phyloP scores from a whole-genome alignment of 805 yeast species.

The Monosporozyma servazzii region DNA sequence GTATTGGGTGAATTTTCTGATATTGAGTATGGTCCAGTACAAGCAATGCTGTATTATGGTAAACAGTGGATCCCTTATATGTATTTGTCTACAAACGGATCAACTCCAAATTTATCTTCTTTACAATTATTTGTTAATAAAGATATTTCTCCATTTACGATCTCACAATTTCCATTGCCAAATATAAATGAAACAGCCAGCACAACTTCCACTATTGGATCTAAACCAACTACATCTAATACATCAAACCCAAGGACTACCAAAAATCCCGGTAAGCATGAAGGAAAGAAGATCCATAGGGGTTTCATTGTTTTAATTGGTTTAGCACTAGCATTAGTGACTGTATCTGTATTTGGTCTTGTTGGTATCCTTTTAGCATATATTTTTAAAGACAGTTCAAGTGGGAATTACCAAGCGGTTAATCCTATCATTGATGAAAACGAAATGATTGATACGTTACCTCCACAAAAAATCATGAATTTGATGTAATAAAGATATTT shows the following conservation, averaged over 20 bases:
- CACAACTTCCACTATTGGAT: constrained; percentile 3
- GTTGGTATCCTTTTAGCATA: constrained; percentile 30
- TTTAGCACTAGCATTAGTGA: constrained; percentile 55
- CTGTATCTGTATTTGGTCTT: constrained; percentile 35
- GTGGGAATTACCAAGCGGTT: constrained; percentile 37
- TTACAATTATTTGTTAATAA: constrained; percentile 25
- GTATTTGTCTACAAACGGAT: background rate
- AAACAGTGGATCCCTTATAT: constrained; percentile 23
- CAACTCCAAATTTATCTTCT: background rate
- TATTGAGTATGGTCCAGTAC: constrained; percentile 27
- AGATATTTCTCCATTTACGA: constrained; percentile 25
- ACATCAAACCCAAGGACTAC: constrained; percentile 15
- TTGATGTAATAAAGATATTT: constrained; percentile 15
- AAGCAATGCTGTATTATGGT: constrained; percentile 17
- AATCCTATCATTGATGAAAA: constrained; percentile 50
- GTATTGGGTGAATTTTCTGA: constrained; percentile 34
- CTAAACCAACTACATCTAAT: constrained; percentile 10
- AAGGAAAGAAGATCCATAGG: constrained; percentile 28
- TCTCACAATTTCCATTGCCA: constrained; percentile 2
- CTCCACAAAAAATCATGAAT: constrained; percentile 46
- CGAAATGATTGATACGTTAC: constrained; percentile 53
- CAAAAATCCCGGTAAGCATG: constrained; percentile 3
- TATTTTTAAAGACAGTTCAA: constrained; percentile 30
- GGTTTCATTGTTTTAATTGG: constrained; percentile 66
- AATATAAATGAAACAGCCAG: constrained; percentile 9